Base-by-base conservation (phyloP, 352 stramenopile species). In the Pythium aristosporum region DNA sequence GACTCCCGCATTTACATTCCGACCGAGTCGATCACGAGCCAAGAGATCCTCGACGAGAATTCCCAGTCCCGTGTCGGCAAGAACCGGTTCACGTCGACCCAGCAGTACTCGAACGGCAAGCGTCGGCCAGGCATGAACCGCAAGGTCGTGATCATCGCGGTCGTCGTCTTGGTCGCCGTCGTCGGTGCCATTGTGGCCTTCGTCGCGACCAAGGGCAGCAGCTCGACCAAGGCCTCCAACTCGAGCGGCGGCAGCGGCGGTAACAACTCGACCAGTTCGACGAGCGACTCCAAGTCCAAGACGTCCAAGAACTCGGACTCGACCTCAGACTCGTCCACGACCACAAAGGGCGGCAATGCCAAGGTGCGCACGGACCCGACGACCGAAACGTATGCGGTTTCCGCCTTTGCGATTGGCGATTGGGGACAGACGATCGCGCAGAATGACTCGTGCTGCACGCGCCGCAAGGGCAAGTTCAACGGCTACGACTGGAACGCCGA, bases 401-500 rank as follows among this genome's bases (percentile, higher is more conserved):
- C 51, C 2, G 57, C 52, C 15, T 76, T 76, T 57, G 70, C 66
- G 13, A 64, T 79, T 21, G 71, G 71, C 25, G 63, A 69, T 54
- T 77, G 71, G 71, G 67, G 67, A 23, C 36, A 56, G 36, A 73
- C 64, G 15, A 61, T 61, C 43, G 42, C 41, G n/a, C 18, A 42
- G 16, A 71, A 72, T 49, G 61, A 59, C 48, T 72, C 63, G 41
- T 74, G 68, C 63, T 74, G 68, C 37, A 23, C 23, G 41, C 68
- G 68, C 23, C 68, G 68, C 46, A 64, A 73, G 32, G 58, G 58
- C 34, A 69, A 63, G 32, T 79, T 63, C 62, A 80, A 75, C 41
- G 69, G 55, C 37, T 71, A 72, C 41, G 66, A 75, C 42, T 64
- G 63, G 58, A 68, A 70, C 50, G 65, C 68, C 34, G 68, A 79